Conservation (phyloP, 345 rosid species). For the Salix brachista region DNA sequence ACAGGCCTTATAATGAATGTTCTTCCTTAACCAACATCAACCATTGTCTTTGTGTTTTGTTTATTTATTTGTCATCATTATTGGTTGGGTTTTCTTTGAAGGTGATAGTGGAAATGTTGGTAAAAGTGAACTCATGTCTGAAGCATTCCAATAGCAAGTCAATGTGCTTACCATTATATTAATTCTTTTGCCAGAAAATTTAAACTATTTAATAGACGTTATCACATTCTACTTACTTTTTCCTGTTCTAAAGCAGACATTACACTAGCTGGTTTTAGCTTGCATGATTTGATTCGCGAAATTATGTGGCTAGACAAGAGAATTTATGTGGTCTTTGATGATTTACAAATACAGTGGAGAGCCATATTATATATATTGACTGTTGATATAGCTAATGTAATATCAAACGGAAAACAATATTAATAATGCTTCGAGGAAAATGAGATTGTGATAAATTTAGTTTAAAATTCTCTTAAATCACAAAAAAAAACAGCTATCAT, state of each 20-base stretch:
- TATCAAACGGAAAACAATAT: no score
- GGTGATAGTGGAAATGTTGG: slow-evolving; percentile 15
- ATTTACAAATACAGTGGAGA: neutral
- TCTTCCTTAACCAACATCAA: slow-evolving; percentile 11
- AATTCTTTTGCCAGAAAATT: no score
- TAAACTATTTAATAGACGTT: no score
- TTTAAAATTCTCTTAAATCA: no score
- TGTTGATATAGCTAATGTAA: no score
- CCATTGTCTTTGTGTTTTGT: neutral
- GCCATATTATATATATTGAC: neutral
- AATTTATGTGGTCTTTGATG: neutral
- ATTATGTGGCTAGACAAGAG: neutral
- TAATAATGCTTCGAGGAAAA: no score
- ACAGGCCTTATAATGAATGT: neutral
- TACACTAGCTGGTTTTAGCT: no score
- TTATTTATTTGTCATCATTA: neutral
- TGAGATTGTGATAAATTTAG: no score
- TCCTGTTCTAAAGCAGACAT: no score
- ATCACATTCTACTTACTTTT: no score
- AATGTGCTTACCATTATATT: neutral
- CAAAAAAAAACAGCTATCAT: no score
- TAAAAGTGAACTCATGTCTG: slow-evolving; percentile 9
- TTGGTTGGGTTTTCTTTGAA: slow-evolving; percentile 1
- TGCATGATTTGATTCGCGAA: neutral
- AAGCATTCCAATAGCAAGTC: neutral